These are phyloP conservation scores for Thelonectria blattea DNA, from an alignment of 2,329 filamentous ascomycete genomes.

Conservation along the genomic window DNA sequence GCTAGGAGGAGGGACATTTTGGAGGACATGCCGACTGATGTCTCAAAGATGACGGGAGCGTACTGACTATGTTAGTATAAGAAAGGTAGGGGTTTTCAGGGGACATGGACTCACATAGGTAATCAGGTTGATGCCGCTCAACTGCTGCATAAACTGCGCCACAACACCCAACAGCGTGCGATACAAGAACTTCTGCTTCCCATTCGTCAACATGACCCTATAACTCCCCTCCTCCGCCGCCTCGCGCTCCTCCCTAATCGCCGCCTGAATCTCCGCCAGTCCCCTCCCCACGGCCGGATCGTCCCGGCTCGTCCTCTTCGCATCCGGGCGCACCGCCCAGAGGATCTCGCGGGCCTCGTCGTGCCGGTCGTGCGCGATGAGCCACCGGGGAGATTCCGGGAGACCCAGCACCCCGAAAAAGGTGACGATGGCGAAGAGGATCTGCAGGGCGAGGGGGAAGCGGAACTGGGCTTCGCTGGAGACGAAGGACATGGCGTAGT, in stretches of 20 bases:
- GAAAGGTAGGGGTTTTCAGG: too few relatives aligned
- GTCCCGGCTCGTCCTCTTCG: constrained; percentile 33
- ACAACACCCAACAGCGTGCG: constrained; percentile 49
- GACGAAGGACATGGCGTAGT: constrained; percentile 48
- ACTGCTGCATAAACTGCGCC: constrained; percentile 53
- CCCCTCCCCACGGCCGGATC: constrained; percentile 37
- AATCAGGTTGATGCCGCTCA: constrained; percentile 45
- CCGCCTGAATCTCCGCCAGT: constrained; percentile 47
- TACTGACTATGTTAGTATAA: too few relatives aligned
- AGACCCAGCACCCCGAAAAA: constrained; percentile 43
- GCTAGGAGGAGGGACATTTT: constrained; percentile 57
- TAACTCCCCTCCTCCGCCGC: constrained; percentile 43
- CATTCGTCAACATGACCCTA: constrained; percentile 48
- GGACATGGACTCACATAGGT: constrained; percentile 41
- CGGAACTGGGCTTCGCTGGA: constrained; percentile 48
- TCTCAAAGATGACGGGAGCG: constrained; percentile 52
- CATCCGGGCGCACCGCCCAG: constrained; percentile 41
- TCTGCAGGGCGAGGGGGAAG: constrained; percentile 53
- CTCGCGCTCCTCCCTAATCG: constrained; percentile 48
- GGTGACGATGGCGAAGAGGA: constrained; percentile 48
- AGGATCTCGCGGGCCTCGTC: constrained; percentile 50
- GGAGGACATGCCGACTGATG: constrained; percentile 50
- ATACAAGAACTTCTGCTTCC: constrained; percentile 49
- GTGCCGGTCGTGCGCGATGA: constrained; percentile 47
- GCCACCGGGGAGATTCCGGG: constrained; percentile 53